These are phyloP conservation scores for Abrus precatorius DNA, from an alignment of 306 rosid species.

Conservation along the genomic window DNA sequence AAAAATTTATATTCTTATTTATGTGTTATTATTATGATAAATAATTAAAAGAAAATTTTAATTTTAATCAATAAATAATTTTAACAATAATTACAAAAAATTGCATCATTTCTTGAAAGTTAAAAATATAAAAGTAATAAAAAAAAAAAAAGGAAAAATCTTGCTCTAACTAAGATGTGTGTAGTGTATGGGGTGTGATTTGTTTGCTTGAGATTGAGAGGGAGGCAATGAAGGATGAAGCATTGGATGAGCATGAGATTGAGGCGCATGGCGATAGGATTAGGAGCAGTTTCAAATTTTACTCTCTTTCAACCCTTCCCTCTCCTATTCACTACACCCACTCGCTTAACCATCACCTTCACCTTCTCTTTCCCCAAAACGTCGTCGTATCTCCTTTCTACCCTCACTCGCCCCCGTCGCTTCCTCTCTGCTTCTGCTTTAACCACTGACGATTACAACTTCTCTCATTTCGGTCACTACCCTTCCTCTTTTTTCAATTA, in stretches of 20 bases:
- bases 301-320: conserved; percentile 43
- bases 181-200: background rate
- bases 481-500: background rate
- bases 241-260: conserved; percentile 64
- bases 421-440: conserved; percentile 56
- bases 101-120: too few species aligned
- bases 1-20: too few species aligned
- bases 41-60: too few species aligned
- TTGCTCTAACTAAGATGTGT: background rate
- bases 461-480: conserved; percentile 55
- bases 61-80: too few species aligned
- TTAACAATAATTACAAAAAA: too few species aligned
- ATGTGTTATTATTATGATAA: too few species aligned
- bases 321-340: conserved; percentile 34
- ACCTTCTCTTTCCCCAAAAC: conserved; percentile 48
- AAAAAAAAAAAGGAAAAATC: too few species aligned
- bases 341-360: conserved; percentile 41
- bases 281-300: conserved; percentile 41
- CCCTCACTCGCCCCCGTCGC: conserved; percentile 51
- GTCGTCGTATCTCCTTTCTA: conserved; percentile 41
- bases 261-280: conserved; percentile 46
- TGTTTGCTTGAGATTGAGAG: background rate
- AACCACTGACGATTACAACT: conserved; percentile 41
- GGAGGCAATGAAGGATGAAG: conserved; percentile 32
- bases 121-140: too few species aligned